Base-by-base conservation (phyloP, 768 basidiomycete genomes). In the Termitomyces sp. region DNA sequence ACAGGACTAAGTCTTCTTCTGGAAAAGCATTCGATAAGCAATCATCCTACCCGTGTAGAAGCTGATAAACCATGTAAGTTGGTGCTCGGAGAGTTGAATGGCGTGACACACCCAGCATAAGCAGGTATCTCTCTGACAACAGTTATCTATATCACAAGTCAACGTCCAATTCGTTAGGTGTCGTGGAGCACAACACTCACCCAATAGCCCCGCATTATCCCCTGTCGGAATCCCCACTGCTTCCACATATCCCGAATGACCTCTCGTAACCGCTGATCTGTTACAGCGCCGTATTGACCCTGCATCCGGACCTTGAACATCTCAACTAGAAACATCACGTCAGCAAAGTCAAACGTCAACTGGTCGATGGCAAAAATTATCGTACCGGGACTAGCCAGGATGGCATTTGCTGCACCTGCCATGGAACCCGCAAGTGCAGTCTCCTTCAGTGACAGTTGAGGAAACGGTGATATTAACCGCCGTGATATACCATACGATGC, bases 241-340 rank as follows among this genome's bases (percentile, higher is more conserved):
- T 66, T 70, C 88, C 92, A 97, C 86, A 94, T 92, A 61, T 95
- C 94, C 21, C 72, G 74, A 16, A 82, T 83, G 9, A 98, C 79
- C 8, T 74, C 78, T 35, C 86, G 73, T 27, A 99, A 76, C 40
- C 83, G 80, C 70, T 95, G 88, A 68, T 98, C 94, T 9, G 80
- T 78, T 12, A 83, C 77, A 3, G 77, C 79, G 11, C 95, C 96
- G 63, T 97, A 96, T 67, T 98, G 91, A 7, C 89, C 94, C 71
- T 97, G 95, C 96, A 97, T 97, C 17, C 91, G 82, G 28, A 98
- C 92, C 72, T 99, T 98, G 77, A 98, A 98, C 90, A 98, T 92
- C 72, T 99, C 97, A 50, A 94, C 91, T 92, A 19, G 7, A 50
- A 39, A 28, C 32, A 28, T n/a, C 37, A 19, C 6, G n/a, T 54